A percentile compares a stretch with the other conserved stretches of the same genome.
Evolutionary conservation across 2,329 filamentous ascomycete species (phyloP).

Genomic region (Dothidotthia symphoricarpi): DNA sequence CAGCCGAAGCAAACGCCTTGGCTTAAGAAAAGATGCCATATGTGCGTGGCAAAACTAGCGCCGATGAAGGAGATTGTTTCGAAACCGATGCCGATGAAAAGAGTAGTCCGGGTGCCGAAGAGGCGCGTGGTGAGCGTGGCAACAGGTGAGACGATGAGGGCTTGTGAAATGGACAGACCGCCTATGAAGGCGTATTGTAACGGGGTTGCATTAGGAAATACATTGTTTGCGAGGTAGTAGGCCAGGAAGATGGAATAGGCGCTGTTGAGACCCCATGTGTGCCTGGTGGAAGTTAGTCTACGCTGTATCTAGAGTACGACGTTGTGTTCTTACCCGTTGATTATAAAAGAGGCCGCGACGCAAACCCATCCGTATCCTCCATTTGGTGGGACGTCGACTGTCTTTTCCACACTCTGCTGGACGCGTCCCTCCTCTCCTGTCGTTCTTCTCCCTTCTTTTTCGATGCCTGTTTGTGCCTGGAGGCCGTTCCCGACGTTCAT

Average conservation of each 20-base stretch:
- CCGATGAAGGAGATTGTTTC: slow-evolving; percentile 65
- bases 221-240: slow-evolving; percentile 62
- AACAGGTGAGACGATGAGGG: slow-evolving; percentile 66
- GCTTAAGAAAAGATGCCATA: slow-evolving; percentile 74
- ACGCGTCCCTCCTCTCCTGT: slow-evolving; percentile 51
- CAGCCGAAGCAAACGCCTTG: slow-evolving; percentile 76
- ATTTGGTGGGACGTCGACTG: slow-evolving; percentile 47
- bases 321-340: slow-evolving; percentile 35
- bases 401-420: slow-evolving; percentile 54
- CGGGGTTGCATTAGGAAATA: slow-evolving; percentile 62
- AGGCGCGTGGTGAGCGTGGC: slow-evolving; percentile 61
- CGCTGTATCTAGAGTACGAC: too few relatives aligned
- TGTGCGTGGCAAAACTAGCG: slow-evolving; percentile 65
- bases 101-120: slow-evolving; percentile 62
- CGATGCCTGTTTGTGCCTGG: too few relatives aligned
- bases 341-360: slow-evolving; percentile 39
- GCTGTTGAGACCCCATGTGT: slow-evolving; percentile 74
- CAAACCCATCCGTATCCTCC: slow-evolving; percentile 63
- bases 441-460: too few relatives aligned
- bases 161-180: slow-evolving; percentile 64
- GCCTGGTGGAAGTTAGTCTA: slow-evolving; percentile 42
- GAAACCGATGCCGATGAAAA: slow-evolving; percentile 64
- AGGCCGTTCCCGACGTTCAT: too few relatives aligned
- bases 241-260: slow-evolving; percentile 73
- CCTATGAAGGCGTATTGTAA: slow-evolving; percentile 78